Conservation (phyloP, 2,329 filamentous ascomycete species). For the Penicillium sp. region DNA sequence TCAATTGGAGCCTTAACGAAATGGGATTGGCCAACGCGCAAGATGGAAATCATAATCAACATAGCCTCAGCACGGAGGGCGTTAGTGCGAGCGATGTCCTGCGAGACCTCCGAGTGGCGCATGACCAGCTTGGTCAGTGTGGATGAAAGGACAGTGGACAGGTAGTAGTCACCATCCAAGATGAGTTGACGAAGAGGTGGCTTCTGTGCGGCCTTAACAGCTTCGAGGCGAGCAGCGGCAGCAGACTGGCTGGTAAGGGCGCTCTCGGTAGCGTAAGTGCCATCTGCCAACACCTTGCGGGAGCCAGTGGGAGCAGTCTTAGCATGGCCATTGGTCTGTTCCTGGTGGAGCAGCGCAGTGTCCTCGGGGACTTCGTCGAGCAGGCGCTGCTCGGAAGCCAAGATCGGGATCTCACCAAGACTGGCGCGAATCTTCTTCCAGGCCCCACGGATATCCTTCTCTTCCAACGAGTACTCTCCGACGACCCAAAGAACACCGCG, state of each 20-base stretch:
- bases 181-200: slow-evolving; percentile 92
- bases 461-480: slow-evolving; percentile 92
- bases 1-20: slow-evolving; percentile 98
- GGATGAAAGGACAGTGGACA: slow-evolving; percentile 91
- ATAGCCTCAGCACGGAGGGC: slow-evolving; percentile 94
- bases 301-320: slow-evolving; percentile 81
- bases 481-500: slow-evolving; percentile 96
- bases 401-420: slow-evolving; percentile 92
- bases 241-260: slow-evolving; percentile 91
- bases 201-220: slow-evolving; percentile 95
- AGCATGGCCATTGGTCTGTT: slow-evolving; percentile 77
- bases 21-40: slow-evolving; percentile 96
- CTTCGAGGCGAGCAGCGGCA: slow-evolving; percentile 86
- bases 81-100: slow-evolving; percentile 83
- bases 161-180: slow-evolving; percentile 94
- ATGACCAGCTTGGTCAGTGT: slow-evolving; percentile 97
- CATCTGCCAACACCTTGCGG: slow-evolving; percentile 88
- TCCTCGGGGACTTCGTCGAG: slow-evolving; percentile 78
- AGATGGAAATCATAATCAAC: slow-evolving; percentile 99
- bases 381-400: slow-evolving; percentile 89
- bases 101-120: slow-evolving; percentile 91
- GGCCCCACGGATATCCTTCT: slow-evolving; percentile 89
- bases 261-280: slow-evolving; percentile 95
- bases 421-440: slow-evolving; percentile 96
- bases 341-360: slow-evolving; percentile 59